These are phyloP conservation scores for Cladosporium austrohemisphaericum DNA, from an alignment of 2,329 filamentous ascomycete genomes.

Conservation along the genomic window DNA sequence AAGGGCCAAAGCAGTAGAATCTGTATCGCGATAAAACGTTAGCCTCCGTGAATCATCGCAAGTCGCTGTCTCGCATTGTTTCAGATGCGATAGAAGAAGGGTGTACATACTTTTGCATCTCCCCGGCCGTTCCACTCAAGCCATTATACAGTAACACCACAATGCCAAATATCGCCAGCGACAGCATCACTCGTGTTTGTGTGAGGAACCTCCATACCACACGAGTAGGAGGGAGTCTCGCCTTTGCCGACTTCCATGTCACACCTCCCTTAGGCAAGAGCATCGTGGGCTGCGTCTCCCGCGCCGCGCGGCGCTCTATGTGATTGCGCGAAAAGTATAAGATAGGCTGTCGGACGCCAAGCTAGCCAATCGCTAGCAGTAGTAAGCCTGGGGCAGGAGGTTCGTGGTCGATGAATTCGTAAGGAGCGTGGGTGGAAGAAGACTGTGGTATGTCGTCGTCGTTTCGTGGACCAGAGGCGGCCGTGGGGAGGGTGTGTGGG, in stretches of 20 bases:
- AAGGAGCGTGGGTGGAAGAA: constrained; percentile 8
- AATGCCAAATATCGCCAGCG: constrained; percentile 65
- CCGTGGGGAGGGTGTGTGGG: not conserved
- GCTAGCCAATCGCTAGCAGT: not conserved
- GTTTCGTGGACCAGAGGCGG: not conserved
- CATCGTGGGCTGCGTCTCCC: constrained; percentile 52
- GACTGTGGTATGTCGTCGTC: not conserved
- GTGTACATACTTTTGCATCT: constrained; percentile 74
- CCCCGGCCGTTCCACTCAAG: constrained; percentile 71
- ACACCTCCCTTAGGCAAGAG: constrained; percentile 85
- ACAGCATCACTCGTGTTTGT: constrained; percentile 72
- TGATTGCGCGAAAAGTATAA: not conserved
- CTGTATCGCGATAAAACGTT: constrained; percentile 45
- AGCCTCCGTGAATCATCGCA: not conserved
- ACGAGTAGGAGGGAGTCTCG: constrained; percentile 72
- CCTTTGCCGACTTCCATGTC: constrained; percentile 86
- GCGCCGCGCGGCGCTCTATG: constrained; percentile 13
- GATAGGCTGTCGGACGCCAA: not conserved
- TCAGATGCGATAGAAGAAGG: not conserved
- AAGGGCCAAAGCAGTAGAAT: constrained; percentile 95
- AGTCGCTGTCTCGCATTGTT: too few relatives aligned
- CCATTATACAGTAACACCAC: constrained; percentile 84
- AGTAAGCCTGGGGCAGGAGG: constrained; percentile 4
- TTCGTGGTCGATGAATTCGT: not conserved
- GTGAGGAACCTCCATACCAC: constrained; percentile 62